Conservation (phyloP, 2,329 filamentous ascomycete genomes). For the Xylaria sp. region DNA sequence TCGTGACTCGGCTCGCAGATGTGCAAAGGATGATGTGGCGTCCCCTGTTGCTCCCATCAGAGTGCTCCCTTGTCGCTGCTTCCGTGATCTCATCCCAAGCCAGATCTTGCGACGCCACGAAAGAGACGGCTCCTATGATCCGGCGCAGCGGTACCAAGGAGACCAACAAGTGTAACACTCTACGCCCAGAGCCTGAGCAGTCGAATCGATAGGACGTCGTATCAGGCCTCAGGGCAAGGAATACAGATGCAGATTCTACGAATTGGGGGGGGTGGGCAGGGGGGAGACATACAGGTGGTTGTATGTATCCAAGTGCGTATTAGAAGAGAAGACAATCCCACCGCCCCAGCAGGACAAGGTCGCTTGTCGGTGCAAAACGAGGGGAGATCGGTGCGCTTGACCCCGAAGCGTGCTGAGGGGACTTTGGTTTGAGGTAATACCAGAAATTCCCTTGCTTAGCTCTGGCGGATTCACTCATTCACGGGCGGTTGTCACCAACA, state of each 20-base stretch:
- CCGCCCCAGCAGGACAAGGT: constrained; percentile 4
- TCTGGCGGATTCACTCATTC: constrained; percentile 1
- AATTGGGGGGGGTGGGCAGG: background rate
- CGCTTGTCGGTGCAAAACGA: constrained; percentile 7
- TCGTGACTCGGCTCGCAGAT: background rate
- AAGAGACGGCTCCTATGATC: constrained; percentile 1
- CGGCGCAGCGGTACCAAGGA: constrained; percentile 8
- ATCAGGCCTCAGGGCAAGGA: background rate
- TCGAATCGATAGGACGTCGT: background rate
- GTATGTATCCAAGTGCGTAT: constrained; percentile 6
- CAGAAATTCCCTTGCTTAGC: constrained; percentile 14
- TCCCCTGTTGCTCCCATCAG: constrained; percentile 9
- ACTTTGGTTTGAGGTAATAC: constrained; percentile 18
- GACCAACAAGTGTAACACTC: background rate
- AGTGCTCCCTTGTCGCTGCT: constrained; percentile 3
- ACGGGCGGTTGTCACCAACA: background rate
- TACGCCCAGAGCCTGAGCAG: background rate
- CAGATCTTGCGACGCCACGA: constrained; percentile 4
- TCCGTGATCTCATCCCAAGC: constrained; percentile 11
- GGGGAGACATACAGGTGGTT: background rate
- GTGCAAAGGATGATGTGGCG: background rate
- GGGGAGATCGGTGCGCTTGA: constrained; percentile 7
- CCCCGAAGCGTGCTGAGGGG: constrained; percentile 12
- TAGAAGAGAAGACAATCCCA: constrained; percentile 1
- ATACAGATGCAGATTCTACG: constrained; percentile 12